Conservation (phyloP, 1,284 basidiomycete genomes). For the Ustilago shanxiensis region DNA sequence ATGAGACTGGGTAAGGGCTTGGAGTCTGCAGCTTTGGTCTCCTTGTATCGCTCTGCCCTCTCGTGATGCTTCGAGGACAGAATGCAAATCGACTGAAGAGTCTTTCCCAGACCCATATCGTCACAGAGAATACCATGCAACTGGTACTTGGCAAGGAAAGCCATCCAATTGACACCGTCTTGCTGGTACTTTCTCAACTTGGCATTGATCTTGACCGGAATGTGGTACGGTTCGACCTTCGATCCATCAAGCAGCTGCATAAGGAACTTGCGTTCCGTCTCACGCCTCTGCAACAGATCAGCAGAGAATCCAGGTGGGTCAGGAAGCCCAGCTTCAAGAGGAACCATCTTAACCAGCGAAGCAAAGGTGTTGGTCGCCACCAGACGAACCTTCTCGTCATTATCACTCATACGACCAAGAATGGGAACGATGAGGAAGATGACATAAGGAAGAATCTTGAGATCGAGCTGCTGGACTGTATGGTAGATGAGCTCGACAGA, state of each 20-base stretch:
- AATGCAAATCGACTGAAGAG: conserved; percentile 97
- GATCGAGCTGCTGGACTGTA: conserved; percentile 89
- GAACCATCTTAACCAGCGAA: conserved; percentile 98
- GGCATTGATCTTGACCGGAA: conserved; percentile 90
- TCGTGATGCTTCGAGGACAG: conserved; percentile 94
- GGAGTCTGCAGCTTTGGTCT: conserved; percentile 81
- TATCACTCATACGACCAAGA: conserved; percentile 96
- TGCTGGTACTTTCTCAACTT: conserved; percentile 97
- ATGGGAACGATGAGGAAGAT: conserved; percentile 97
- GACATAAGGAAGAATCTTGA: conserved; percentile 95
- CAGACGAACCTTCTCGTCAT: conserved; percentile 89
- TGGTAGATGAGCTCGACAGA: conserved; percentile 86
- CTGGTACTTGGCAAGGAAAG: conserved; percentile 86
- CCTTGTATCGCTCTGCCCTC: conserved; percentile 79
- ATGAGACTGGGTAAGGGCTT: conserved; percentile 93
- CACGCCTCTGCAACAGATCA: conserved; percentile 80
- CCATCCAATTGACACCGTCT: conserved; percentile 98
- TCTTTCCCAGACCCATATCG: conserved; percentile 99
- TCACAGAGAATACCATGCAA: conserved; percentile 98
- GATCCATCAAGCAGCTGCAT: conserved; percentile 82
- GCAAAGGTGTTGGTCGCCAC: conserved; percentile 97
- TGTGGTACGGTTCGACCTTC: conserved; percentile 90
- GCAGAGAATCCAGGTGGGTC: conserved; percentile 92
- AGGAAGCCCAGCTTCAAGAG: conserved; percentile 94
- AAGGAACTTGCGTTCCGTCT: conserved; percentile 90